phyloP scores from a whole-genome alignment of 352 stramenopile genomes.

The Pythium volutum region DNA sequence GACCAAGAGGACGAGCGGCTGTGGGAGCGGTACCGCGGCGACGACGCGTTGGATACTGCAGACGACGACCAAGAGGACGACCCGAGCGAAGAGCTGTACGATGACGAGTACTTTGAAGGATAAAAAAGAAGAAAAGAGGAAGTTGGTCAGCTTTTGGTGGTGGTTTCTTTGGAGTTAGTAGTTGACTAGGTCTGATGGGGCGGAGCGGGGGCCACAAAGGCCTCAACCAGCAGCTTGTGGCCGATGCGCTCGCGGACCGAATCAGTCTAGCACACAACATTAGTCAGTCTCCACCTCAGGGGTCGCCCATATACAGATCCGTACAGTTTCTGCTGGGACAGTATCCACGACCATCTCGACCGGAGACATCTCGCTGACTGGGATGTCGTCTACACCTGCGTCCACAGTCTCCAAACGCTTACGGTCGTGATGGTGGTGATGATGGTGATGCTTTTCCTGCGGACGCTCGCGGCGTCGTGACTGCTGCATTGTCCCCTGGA shows the following conservation, averaged over 20 bases:
- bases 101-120: conserved; percentile 28
- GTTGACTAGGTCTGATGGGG: background rate
- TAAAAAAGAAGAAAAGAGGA: conserved; percentile 3
- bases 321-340: background rate
- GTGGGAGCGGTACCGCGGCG: conserved; percentile 23
- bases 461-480: conserved; percentile 7
- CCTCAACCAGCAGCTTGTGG: conserved; percentile 63
- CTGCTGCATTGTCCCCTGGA: conserved; percentile 4
- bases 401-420: background rate
- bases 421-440: background rate
- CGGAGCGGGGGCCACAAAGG: conserved; percentile 31
- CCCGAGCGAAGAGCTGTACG: conserved; percentile 22
- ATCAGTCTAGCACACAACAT: conserved; percentile 1
- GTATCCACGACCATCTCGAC: background rate
- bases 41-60: conserved; percentile 5
- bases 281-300: background rate
- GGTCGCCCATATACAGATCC: background rate
- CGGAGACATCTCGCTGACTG: background rate
- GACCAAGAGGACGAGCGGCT: conserved; percentile 28
- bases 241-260: conserved; percentile 60
- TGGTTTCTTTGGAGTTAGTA: too few relatives aligned
- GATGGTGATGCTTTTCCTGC: background rate
- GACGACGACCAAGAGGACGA: conserved; percentile 13
- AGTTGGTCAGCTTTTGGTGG: too few relatives aligned
- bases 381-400: background rate